A percentile compares a stretch with the other conserved stretches of the same genome.
Conservation (phyloP, 2,329 filamentous ascomycete species). For the Diaporthe citri region DNA sequence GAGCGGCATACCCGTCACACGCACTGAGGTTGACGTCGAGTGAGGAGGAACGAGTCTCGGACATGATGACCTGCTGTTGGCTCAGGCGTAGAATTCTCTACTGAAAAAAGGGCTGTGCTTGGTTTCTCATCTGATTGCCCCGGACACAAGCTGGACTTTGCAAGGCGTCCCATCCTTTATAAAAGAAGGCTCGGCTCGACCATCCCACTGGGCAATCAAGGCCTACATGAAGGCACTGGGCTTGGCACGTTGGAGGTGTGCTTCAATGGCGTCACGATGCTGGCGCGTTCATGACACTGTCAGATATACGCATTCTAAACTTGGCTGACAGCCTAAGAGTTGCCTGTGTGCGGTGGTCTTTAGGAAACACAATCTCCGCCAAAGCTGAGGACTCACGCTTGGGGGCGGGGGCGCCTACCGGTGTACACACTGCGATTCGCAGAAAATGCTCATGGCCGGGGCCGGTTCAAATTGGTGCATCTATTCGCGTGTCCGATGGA, state of each 20-base stretch:
- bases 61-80: not conserved
- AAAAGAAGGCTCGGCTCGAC: not conserved
- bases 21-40: slow-evolving; percentile 25
- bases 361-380: not conserved
- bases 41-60: slow-evolving; percentile 25
- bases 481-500: not conserved
- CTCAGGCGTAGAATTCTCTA: not conserved
- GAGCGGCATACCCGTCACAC: not conserved
- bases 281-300: not conserved
- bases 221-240: not conserved
- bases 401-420: too few species aligned
- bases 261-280: not conserved
- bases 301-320: not conserved
- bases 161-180: not conserved
- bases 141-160: not conserved
- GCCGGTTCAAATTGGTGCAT: not conserved
- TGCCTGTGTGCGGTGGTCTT: not conserved
- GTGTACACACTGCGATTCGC: not conserved
- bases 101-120: not conserved
- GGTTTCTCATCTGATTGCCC: not conserved
- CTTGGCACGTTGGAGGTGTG: not conserved
- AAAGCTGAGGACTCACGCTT: not conserved
- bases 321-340: not conserved
- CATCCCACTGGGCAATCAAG: not conserved
- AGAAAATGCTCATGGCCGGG: not conserved